Percentiles rank a stretch among this genome's conserved stretches.
phyloP scores from a whole-genome alignment of 1,284 basidiomycete species.

The Leccinum variabile region DNA sequence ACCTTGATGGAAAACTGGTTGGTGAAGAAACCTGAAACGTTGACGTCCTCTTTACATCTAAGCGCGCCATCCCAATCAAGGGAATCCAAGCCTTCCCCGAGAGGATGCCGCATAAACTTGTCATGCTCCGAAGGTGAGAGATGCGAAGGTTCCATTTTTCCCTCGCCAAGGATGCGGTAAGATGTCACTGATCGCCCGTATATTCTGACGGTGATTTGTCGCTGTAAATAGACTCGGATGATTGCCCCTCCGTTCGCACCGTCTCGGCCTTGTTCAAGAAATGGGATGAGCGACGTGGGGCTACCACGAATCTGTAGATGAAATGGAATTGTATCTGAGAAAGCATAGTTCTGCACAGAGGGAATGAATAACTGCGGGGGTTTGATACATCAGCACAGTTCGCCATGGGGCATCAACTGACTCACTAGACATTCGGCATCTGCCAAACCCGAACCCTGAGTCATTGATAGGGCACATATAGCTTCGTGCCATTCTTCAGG shows the following conservation, averaged over 20 bases:
- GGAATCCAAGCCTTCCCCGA: constrained; percentile 19
- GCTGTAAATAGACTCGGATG: constrained; percentile 29
- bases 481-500: constrained; percentile 36
- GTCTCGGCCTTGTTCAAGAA: constrained; percentile 24
- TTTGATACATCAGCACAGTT: background rate
- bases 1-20: constrained; percentile 28
- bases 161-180: constrained; percentile 24
- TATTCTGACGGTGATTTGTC: constrained; percentile 20
- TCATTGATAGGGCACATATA: constrained; percentile 25
- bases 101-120: constrained; percentile 9
- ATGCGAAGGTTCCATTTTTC: constrained; percentile 19
- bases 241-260: constrained; percentile 6
- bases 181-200: constrained; percentile 17
- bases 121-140: constrained; percentile 4
- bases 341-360: constrained; percentile 25
- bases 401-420: background rate
- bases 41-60: constrained; percentile 21
- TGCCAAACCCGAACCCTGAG: constrained; percentile 24
- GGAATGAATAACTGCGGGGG: constrained; percentile 32
- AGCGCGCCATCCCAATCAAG: constrained; percentile 36
- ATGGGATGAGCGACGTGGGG: constrained; percentile 28
- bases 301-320: constrained; percentile 34
- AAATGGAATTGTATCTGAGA: constrained; percentile 35
- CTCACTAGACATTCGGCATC: constrained; percentile 32
- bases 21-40: constrained; percentile 25